phyloP scores from a whole-genome alignment of 2,329 filamentous ascomycete genomes.

The Lasiodiplodia citricola region DNA sequence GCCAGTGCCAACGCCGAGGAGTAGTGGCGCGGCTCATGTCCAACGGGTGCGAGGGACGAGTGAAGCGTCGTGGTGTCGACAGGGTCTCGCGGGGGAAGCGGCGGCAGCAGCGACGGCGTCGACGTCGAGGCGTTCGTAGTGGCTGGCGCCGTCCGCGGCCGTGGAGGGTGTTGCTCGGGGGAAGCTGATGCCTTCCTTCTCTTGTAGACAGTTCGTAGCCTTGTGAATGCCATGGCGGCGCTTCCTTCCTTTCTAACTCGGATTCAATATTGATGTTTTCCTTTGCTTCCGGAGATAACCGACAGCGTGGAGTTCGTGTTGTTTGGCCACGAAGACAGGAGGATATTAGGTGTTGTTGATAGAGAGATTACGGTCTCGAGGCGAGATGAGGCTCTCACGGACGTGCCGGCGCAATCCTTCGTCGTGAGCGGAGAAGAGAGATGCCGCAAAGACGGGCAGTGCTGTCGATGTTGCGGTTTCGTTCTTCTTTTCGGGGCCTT shows the following conservation, averaged over 20 bases:
- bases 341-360: not conserved
- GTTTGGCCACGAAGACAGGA: not conserved
- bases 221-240: not conserved
- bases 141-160: constrained; percentile 6
- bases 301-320: not conserved
- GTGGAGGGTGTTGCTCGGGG: not conserved
- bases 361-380: not conserved
- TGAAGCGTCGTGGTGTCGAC: constrained; percentile 5
- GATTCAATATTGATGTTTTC: not conserved
- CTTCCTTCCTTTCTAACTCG: too few species aligned
- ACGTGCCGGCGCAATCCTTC: not conserved
- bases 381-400: not conserved
- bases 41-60: constrained; percentile 1
- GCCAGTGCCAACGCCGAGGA: not conserved
- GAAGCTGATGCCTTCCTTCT: not conserved
- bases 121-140: not conserved
- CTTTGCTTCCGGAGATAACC: not conserved
- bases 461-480: not conserved
- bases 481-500: not conserved
- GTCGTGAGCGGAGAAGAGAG: not conserved
- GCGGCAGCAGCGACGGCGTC: not conserved
- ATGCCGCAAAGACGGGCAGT: not conserved
- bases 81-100: not conserved
- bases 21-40: not conserved
- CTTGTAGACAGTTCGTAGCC: not conserved